Conservation (phyloP, 2,329 filamentous ascomycete species). For the Trichophyton equinum region DNA sequence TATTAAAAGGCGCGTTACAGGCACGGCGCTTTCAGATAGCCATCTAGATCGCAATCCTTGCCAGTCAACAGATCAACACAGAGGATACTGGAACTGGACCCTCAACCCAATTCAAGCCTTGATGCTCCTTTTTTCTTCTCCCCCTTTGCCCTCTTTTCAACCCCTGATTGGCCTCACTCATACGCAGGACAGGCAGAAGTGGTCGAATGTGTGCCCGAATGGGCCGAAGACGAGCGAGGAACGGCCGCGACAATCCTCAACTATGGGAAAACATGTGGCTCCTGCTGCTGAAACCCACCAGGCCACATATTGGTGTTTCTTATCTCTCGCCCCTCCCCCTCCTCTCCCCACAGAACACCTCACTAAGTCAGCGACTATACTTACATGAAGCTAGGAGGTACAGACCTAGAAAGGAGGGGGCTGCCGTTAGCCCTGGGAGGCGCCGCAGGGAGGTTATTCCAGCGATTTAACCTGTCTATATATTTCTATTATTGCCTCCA, state of each 20-base stretch:
- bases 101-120: background rate
- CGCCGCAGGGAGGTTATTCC: background rate
- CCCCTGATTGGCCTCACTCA: background rate
- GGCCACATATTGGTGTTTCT: background rate
- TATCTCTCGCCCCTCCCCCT: slow-evolving; percentile 1
- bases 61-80: background rate
- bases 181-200: background rate
- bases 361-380: background rate
- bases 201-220: background rate
- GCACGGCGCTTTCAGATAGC: background rate
- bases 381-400: background rate
- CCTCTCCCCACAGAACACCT: slow-evolving; percentile 1
- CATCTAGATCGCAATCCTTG: background rate
- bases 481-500: background rate
- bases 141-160: background rate
- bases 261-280: background rate
- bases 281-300: background rate
- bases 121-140: background rate
- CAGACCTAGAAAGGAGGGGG: background rate
- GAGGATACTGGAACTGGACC: background rate
- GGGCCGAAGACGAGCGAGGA: background rate
- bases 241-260: background rate
- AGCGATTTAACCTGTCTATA: background rate
- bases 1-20: background rate
- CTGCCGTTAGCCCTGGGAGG: background rate